A percentile compares a stretch with the other conserved stretches of the same genome.
Evolutionary conservation across 2,329 filamentous ascomycete genomes (phyloP).

Genomic region (Arthrobotrys musiformis): DNA sequence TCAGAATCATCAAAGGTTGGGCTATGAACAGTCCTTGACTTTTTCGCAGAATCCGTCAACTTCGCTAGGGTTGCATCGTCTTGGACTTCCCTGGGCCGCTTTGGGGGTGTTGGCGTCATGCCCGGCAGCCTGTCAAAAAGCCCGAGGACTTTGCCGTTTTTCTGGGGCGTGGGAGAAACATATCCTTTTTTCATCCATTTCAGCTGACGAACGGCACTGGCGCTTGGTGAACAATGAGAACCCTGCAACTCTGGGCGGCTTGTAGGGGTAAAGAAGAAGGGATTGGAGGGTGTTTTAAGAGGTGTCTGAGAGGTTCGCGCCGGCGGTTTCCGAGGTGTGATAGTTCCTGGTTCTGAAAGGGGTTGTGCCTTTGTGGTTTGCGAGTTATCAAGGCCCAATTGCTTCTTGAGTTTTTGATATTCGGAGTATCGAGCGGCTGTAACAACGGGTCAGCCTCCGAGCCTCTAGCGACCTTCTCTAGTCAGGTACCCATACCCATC

Average conservation of each 20-base stretch:
- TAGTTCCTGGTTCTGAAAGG: not conserved
- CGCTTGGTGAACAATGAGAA: conserved; percentile 24
- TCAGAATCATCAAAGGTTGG: conserved; percentile 14
- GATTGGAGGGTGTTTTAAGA: conserved; percentile 36
- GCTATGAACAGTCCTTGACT: conserved; percentile 3
- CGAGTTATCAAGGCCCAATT: conserved; percentile 6
- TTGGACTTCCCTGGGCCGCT: conserved; percentile 27
- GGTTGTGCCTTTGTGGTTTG: conserved; percentile 18
- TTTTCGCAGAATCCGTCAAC: conserved; percentile 31
- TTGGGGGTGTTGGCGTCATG: conserved; percentile 36
- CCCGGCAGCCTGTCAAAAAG: conserved; percentile 45
- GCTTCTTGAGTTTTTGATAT: conserved; percentile 49
- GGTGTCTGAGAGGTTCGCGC: conserved; percentile 11
- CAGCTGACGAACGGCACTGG: conserved; percentile 31
- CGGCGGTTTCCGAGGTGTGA: conserved; percentile 22
- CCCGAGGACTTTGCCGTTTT: conserved; percentile 46
- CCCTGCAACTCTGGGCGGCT: conserved; percentile 28
- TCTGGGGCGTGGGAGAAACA: conserved; percentile 49
- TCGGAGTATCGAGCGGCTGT: conserved; percentile 49
- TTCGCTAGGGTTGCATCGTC: conserved; percentile 22
- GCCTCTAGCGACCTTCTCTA: not conserved
- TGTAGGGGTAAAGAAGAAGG: conserved; percentile 37
- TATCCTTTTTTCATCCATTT: conserved; percentile 54
- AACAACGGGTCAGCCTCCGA: not conserved
- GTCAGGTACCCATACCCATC: conserved; percentile 23